Evolutionary conservation across 257 asterid species (phyloP), one percentile per base, ranked within the genome.

Genomic region (Plantago major): DNA sequence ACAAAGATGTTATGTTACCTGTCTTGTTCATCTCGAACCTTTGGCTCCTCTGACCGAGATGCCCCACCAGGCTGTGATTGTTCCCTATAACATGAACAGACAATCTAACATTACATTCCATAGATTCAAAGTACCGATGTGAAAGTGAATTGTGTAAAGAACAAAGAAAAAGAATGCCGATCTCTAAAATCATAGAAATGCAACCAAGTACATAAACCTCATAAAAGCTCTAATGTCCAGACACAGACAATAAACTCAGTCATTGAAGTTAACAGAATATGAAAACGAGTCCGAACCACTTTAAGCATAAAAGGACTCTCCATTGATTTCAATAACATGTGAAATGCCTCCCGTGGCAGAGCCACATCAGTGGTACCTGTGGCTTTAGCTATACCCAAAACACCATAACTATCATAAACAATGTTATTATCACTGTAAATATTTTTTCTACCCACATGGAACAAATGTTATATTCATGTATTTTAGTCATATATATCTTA

Each of bases 31-130:
- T 82, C 86, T 45, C 86, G 80, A 54, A 66, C 79, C 75, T 89
- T 87, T 49, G 99, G 97, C 74, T 93, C 99, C 81, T 80, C 99
- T 19, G 99, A 87, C 55, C 87, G 82, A 50, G 97, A 81, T 82
- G 69, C 68, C 74, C 88, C 95, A 55, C 90, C 96, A 70, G 96
- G 13, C 76, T 73, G 96, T 48, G 70, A 73, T 74, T 79, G 91
- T 74, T 92, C 98, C 67, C 97, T 93, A 75, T 22, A 62, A 71
- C 55, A 74, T 37, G 62, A 55, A 28, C 56, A 54, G 33, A 33
- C 4, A 47, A 10, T 30, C 43, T 40, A 12, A 22, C 38, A 46
- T 58, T 45, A 47, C n/a, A 6, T 47, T 14, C 9, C 16, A 17
- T 14, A n/a, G 19, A 10, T 46, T 58, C 28, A 11, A n/a, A 61